Base-by-base conservation (phyloP, 129 eudicot species). In the Lonicera japonica region DNA sequence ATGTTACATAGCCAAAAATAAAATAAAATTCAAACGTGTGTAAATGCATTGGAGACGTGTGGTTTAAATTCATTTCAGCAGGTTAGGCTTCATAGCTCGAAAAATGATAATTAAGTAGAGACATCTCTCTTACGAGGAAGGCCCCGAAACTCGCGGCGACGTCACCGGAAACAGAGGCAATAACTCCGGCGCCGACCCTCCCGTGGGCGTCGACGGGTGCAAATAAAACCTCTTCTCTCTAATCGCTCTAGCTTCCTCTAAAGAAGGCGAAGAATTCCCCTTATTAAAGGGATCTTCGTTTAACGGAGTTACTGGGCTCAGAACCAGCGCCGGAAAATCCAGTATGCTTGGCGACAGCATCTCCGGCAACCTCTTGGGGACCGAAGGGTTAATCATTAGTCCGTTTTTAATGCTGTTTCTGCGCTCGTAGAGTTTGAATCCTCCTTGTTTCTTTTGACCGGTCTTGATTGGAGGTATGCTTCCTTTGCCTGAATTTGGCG, bases 261-360 rank as follows among this genome's bases (percentile, higher is more conserved):
- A 29, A 2, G 36, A 29, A 29, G 36, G 79, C 25, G 95, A 79
- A 1, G n/a, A n/a, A n/a, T n/a, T n/a, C n/a, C 83, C 68, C 25
- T 75, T 80, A 10, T 72, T 53, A 24, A 73, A 67, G 18, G 66
- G 71, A 46, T 87, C 88, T 12, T 74, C 81, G 5, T 57, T 68
- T 63, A 81, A 80, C 3, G 97, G 89, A 34, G 97, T 90, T 22
- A 82, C 95, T 5, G 97, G 97, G 60, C 95, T 86, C 0, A 90
- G 69, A 40, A 70, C 82, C 24, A 90, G 78, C n/a, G 95, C 61
- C 50, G 97, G 97, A 61, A 90, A 90, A 73, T 90, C 95, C 19
- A 90, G 97, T 58, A 90, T 73, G 58, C 95, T 86, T 3, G 97
- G 97, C 0, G 97, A 90, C n/a, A 90, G 47, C 36, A 83, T 68